Base-by-base conservation (phyloP, 768 basidiomycete species). In the Tricholoma sp. region DNA sequence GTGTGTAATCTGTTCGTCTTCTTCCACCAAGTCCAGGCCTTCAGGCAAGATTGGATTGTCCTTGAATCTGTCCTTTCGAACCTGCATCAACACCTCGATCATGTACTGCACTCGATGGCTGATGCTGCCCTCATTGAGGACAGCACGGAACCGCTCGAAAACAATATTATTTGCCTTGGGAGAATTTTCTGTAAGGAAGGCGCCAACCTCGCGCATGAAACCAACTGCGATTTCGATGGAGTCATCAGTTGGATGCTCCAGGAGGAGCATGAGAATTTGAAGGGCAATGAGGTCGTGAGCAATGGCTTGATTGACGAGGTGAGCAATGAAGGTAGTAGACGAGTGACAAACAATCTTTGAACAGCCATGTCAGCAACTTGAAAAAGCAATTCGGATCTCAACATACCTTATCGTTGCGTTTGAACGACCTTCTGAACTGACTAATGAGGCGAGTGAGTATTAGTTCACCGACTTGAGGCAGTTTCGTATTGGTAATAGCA, bases 71-170 rank as follows among this genome's bases (percentile, higher is more conserved):
- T 99, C 97, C 77, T 97, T 98, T 63, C 97, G 81, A 7, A 97
- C 92, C 73, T 98, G 97, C 92, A 99, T 98, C 49, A 98, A 79
- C 3, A 98, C 97, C 74, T 98, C 97, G 63, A 99, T 93, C 97
- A 98, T 98, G 74, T 98, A 99, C 69, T 98, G 97, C 27, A 96
- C 92, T 63, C 97, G 85, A 64, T 98, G 94, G 66, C 91, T 94
- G 71, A 99, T 96, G 45, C 81, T 77, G 22, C 94, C 94, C 71
- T 98, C 97, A 71, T 98, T 97, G 32, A 99, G 77, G 8, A 98
- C 94, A 0, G 93, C 92, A 47, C 97, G 88, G 84, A 98, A 98
- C 21, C 95, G 90, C 70, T 98, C 97, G 68, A 87, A 98, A 34
- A 97, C 88, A 35, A 86, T 86, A n/a, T 91, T 89, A 66, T 93